Base-by-base conservation (phyloP, 768 basidiomycete species). In the Boletus rubescentipes region DNA sequence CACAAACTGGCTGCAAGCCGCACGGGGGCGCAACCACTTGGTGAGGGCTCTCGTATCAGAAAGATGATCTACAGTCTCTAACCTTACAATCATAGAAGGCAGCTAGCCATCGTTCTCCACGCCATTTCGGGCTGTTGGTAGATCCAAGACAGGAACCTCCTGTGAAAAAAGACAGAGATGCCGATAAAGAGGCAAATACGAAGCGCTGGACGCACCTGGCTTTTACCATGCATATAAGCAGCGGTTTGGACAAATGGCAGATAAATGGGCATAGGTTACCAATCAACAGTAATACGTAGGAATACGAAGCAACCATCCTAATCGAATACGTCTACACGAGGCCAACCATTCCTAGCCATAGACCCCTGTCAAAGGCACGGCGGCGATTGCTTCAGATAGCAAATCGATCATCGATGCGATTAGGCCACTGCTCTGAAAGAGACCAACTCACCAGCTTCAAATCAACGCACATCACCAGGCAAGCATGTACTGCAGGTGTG, bases 401-500 rank as follows among this genome's bases (percentile, higher is more conserved):
- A 41, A 30, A 55, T 39, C 57, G 23, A 59, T 50, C 26, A 55
- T 39, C 57, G 23, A 59, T 50, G 14, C 29, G 12, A 58, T 61
- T 35, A 40, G 32, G 15, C 30, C 34, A 9, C 15, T 43, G 20
- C 34, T 39, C 43, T 37, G 45, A 31, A 23, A 51, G 43, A n/a
- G 29, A 14, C 51, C 49, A 29, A 29, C 34, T 29, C n/a, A 20
- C 40, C 26, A 15, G n/a, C 9, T 16, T 37, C 37, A n/a, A n/a
- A 11, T 41, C 47, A 7, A 47, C 5, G 38, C 34, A 49, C 30
- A 47, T 40, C 9, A 20, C 21, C 35, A 16, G 52, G 44, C 9
- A 16, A 41, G 38, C 14, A 9, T 15, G 30, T 4, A 34, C 9
- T 16, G 16, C 35, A n/a, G 35, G 29, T 15, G 36, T 38, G 39